phyloP scores from a whole-genome alignment of 1,284 basidiomycete genomes.

The Mycena sp. region DNA sequence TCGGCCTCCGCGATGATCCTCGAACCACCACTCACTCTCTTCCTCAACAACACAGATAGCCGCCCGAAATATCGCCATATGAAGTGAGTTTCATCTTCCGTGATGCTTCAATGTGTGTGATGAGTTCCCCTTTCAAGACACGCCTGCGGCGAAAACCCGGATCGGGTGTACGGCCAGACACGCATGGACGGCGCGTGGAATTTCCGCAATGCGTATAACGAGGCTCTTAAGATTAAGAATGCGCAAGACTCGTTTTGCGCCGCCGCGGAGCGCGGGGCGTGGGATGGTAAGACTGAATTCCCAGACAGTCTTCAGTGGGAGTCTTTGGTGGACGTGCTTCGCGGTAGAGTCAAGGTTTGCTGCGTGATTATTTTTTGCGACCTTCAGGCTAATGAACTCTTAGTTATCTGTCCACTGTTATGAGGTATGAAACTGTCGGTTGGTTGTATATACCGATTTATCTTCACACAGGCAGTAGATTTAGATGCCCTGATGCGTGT shows the following conservation, averaged over 20 bases:
- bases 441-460: neutral
- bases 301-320: constrained; percentile 63
- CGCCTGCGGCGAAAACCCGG: constrained; percentile 6
- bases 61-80: constrained; percentile 55
- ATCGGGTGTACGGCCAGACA: constrained; percentile 46
- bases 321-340: constrained; percentile 61
- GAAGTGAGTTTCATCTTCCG: constrained; percentile 41
- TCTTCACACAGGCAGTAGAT: constrained; percentile 11
- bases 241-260: constrained; percentile 72
- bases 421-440: neutral
- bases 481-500: constrained; percentile 19
- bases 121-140: constrained; percentile 12
- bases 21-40: constrained; percentile 53
- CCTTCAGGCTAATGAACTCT: neutral
- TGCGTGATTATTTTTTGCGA: neutral
- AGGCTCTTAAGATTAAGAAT: constrained; percentile 69
- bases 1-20: constrained; percentile 56
- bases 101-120: constrained; percentile 50
- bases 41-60: constrained; percentile 36
- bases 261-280: constrained; percentile 41
- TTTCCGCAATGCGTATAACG: constrained; percentile 62
- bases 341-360: constrained; percentile 49
- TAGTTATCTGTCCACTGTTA: constrained; percentile 12
- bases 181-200: constrained; percentile 58
- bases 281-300: constrained; percentile 43